Conservation (phyloP, 345 rosid species). For the Gossypium mustelinum region DNA sequence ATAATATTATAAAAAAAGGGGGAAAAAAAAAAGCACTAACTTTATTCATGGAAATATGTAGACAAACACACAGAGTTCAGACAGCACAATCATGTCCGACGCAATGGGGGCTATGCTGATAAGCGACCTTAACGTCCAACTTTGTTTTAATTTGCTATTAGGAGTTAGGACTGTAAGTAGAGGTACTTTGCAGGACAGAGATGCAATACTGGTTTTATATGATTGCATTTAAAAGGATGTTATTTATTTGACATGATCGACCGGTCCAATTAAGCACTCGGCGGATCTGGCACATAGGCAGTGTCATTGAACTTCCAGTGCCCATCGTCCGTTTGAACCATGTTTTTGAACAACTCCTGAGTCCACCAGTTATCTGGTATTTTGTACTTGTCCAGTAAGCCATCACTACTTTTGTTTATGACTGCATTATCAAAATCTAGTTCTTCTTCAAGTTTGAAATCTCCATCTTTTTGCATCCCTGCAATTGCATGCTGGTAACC, state of each 20-base stretch:
- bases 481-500: constrained; percentile 24
- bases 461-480: constrained; percentile 12
- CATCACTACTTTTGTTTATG: constrained; percentile 13
- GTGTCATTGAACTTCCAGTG: constrained; percentile 1
- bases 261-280: not conserved
- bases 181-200: not conserved
- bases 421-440: not conserved
- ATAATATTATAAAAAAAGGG: too few species aligned
- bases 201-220: not conserved
- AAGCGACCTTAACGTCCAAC: not conserved
- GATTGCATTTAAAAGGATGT: not conserved
- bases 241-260: not conserved
- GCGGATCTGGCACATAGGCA: constrained; percentile 14
- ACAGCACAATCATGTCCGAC: not conserved
- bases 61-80: not conserved
- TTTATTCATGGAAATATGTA: not conserved
- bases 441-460: constrained; percentile 12
- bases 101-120: not conserved
- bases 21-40: too few species aligned
- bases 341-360: constrained; percentile 5
- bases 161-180: not conserved
- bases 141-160: not conserved
- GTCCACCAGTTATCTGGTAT: constrained; percentile 16
- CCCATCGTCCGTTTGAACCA: constrained; percentile 17
- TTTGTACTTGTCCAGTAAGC: not conserved